Evolutionary conservation across 108 stramenopile genomes (phyloP).

Genomic region (Parietichytrium sp.): DNA sequence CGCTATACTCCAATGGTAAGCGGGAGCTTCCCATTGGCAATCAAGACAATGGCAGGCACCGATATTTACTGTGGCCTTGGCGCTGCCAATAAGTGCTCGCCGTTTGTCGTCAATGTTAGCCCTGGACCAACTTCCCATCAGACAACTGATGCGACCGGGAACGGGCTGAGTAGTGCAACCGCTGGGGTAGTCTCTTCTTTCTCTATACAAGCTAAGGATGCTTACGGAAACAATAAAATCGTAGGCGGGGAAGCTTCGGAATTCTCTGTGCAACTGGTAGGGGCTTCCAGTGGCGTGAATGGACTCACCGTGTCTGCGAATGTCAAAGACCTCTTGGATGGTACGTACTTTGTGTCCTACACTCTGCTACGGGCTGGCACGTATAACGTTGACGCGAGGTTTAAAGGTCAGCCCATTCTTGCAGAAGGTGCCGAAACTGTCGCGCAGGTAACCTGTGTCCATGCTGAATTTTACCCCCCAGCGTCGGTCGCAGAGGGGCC

Average conservation of each 20-base stretch:
- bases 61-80: conserved; percentile 78
- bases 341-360: conserved; percentile 70
- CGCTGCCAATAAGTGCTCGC: conserved; percentile 71
- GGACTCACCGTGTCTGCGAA: conserved; percentile 44
- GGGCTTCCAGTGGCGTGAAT: background rate
- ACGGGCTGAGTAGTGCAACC: conserved; percentile 66
- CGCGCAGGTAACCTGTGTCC: conserved; percentile 60
- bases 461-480: conserved; percentile 67
- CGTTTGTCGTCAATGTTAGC: conserved; percentile 65
- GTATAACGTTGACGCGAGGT: conserved; percentile 63
- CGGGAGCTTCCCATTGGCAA: conserved; percentile 68
- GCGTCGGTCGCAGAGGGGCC: conserved; percentile 57
- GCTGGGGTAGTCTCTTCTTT: conserved; percentile 70
- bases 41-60: conserved; percentile 64
- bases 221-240: conserved; percentile 70
- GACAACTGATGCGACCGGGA: conserved; percentile 51
- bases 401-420: conserved; percentile 61
- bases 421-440: conserved; percentile 51
- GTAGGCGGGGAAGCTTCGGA: conserved; percentile 67
- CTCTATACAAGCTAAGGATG: conserved; percentile 74
- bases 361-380: conserved; percentile 70
- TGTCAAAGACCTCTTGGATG: conserved; percentile 66
- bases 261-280: conserved; percentile 45
- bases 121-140: conserved; percentile 67
- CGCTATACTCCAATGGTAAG: conserved; percentile 69